A percentile compares a stretch with the other conserved stretches of the same genome.
Evolutionary conservation across 257 asterid genomes (phyloP).

Genomic region (Asclepias syriaca): DNA sequence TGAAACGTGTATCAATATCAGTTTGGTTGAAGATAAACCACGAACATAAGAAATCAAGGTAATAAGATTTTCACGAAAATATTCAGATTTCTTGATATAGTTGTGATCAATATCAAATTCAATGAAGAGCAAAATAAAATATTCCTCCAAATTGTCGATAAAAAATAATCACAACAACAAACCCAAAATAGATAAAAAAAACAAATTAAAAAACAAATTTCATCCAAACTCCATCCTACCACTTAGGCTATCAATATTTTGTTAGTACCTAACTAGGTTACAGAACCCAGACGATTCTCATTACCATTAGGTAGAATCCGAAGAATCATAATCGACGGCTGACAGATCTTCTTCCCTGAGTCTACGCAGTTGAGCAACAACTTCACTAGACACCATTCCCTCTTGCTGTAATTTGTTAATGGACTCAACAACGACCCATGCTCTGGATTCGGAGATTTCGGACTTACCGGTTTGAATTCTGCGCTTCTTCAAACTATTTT

Average conservation of each 20-base stretch:
- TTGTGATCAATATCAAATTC: not conserved
- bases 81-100: not conserved
- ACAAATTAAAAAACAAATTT: constrained; percentile 1
- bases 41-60: not conserved
- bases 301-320: constrained; percentile 15
- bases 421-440: constrained; percentile 20
- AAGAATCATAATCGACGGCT: constrained; percentile 26
- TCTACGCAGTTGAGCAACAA: constrained; percentile 18
- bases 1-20: no score
- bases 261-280: constrained; percentile 4
- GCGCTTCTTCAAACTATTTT: constrained; percentile 6
- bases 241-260: not conserved
- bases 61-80: not conserved
- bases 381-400: constrained; percentile 13
- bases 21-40: no score
- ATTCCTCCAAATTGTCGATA: not conserved
- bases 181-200: not conserved
- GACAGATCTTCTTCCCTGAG: constrained; percentile 15
- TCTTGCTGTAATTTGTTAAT: constrained; percentile 23
- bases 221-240: constrained; percentile 2
- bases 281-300: not conserved
- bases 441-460: constrained; percentile 8
- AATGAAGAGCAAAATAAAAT: not conserved
- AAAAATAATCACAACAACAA: not conserved
- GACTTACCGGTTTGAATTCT: constrained; percentile 12